These are phyloP conservation scores for Monosporascus ibericus DNA, from an alignment of 2,329 filamentous ascomycete genomes.

Conservation along the genomic window DNA sequence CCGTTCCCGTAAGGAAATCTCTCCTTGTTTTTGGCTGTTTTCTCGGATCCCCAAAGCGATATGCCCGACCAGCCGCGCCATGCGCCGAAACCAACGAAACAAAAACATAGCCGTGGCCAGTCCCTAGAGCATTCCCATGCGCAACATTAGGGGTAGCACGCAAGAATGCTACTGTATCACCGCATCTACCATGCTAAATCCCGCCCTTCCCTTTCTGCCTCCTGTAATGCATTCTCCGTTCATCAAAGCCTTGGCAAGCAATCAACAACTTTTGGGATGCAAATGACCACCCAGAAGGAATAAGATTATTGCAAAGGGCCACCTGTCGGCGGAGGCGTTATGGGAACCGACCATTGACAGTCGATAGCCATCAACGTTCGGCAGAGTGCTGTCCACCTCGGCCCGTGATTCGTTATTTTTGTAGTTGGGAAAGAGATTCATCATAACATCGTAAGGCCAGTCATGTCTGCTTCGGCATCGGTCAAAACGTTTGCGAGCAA, in stretches of 20 bases:
- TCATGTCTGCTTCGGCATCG: slow-evolving; percentile 1
- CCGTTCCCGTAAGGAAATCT: no score
- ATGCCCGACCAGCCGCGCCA: neutral
- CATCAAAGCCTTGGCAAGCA: neutral
- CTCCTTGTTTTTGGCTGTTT: neutral
- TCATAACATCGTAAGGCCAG: neutral
- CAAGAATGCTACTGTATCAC: no score
- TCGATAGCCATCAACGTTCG: no score
- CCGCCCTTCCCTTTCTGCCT: neutral
- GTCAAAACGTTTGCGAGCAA: slow-evolving; percentile 8
- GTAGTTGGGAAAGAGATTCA: neutral
- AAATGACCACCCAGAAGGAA: neutral
- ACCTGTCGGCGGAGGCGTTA: no score
- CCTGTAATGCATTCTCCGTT: neutral
- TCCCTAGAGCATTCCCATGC: neutral
- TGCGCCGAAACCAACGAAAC: neutral
- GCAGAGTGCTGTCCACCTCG: slow-evolving; percentile 5
- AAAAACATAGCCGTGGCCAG: neutral
- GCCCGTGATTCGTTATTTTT: neutral
- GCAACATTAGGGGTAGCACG: no score
- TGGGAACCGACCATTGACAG: no score
- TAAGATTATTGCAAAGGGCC: neutral
- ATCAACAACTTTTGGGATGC: neutral
- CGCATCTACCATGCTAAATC: no score
- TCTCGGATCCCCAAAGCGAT: neutral